phyloP scores from a whole-genome alignment of 2,329 filamentous ascomycete genomes.

The Fusarium sp. region DNA sequence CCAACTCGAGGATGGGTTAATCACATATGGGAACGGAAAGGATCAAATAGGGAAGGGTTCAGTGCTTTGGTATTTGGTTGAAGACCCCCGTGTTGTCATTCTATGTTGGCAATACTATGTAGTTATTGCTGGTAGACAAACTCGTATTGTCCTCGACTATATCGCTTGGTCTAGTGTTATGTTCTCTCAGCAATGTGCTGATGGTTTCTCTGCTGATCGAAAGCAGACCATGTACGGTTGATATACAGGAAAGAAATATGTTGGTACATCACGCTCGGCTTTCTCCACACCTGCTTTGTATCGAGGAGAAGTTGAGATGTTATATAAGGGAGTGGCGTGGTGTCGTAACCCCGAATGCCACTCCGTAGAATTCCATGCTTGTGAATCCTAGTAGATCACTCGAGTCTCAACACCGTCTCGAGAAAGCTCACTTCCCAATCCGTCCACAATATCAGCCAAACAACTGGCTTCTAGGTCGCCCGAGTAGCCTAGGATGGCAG shows the following conservation, averaged over 20 bases:
- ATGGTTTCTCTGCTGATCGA: background rate
- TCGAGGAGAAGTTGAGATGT: background rate
- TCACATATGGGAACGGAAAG: conserved; percentile 28
- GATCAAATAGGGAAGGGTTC: conserved; percentile 16
- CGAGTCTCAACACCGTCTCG: conserved; percentile 9
- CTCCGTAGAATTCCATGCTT: background rate
- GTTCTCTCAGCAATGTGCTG: background rate
- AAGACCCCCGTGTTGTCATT: conserved; percentile 10
- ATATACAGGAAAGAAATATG: background rate
- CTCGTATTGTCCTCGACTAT: background rate
- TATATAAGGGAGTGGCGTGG: background rate
- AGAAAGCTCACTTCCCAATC: conserved; percentile 1
- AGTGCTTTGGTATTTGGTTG: conserved; percentile 19
- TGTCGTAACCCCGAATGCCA: background rate
- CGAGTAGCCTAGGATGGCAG: background rate
- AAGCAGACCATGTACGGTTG: background rate
- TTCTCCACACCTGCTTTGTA: too few species aligned
- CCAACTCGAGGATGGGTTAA: conserved; percentile 21
- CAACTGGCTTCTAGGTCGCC: background rate
- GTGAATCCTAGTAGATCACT: background rate
- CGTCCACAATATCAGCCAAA: conserved; percentile 2
- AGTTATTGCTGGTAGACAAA: conserved; percentile 22
- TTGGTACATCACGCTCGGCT: background rate
- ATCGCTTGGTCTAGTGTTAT: background rate
- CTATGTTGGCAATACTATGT: conserved; percentile 20